Percentiles rank a stretch among this genome's conserved stretches.
Evolutionary conservation across 78 protist genomes (phyloP).

Genomic region (Fonticula alba): DNA sequence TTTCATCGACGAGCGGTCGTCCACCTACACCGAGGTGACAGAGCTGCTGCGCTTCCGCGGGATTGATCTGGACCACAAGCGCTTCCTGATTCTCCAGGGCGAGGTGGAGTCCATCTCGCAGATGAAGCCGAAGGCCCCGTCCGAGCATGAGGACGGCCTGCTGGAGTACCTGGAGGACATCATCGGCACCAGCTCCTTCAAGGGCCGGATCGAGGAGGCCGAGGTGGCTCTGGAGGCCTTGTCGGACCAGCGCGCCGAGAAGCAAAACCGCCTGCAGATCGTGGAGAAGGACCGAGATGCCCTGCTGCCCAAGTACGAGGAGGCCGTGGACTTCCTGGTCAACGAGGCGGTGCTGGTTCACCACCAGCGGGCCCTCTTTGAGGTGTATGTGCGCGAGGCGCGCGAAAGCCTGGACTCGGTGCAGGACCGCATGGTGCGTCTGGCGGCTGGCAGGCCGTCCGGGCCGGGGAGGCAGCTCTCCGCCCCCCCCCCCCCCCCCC

Average conservation of each 20-base stretch:
- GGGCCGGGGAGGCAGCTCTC: too few species aligned
- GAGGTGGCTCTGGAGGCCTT: constrained; percentile 34
- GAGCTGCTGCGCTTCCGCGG: constrained; percentile 47
- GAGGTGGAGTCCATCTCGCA: constrained; percentile 95
- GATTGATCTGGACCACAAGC: constrained; percentile 92
- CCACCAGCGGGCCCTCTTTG: neutral
- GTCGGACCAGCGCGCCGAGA: constrained; percentile 43
- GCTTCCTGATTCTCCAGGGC: constrained; percentile 94
- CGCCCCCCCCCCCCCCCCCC: too few species aligned
- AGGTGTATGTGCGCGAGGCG: constrained; percentile 1
- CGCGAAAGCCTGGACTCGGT: neutral
- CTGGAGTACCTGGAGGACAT: constrained; percentile 98
- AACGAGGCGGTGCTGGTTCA: constrained; percentile 21
- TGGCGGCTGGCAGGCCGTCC: too few species aligned
- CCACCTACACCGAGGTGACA: constrained; percentile 36
- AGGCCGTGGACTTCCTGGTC: constrained; percentile 64
- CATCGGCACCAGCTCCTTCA: constrained; percentile 67
- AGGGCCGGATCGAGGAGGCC: constrained; percentile 43
- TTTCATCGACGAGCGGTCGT: constrained; percentile 34
- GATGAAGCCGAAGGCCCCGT: constrained; percentile 94
- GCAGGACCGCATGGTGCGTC: too few species aligned
- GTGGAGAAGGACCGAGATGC: constrained; percentile 26
- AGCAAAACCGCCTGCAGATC: constrained; percentile 31
- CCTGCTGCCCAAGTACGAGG: constrained; percentile 52
- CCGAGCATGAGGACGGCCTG: constrained; percentile 75